These are phyloP conservation scores for Pontederia paniculata DNA, from an alignment of 176 grass and related monocot species.

Conservation along the genomic window DNA sequence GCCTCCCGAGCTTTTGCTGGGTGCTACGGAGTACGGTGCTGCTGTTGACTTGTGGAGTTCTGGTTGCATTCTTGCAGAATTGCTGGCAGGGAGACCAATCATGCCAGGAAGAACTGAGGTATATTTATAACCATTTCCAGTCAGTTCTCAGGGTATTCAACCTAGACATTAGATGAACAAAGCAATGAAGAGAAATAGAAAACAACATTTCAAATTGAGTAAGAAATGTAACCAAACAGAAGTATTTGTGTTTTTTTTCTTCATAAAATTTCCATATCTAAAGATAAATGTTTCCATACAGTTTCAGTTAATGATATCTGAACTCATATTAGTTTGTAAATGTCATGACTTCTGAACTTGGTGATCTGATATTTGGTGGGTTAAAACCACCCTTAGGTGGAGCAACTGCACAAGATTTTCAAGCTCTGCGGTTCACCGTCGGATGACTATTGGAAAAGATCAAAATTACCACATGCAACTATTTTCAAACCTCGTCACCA, in stretches of 20 bases:
- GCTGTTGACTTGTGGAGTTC: slow-evolving; percentile 23
- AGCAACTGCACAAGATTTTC: slow-evolving; percentile 29
- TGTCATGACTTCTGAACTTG: background rate
- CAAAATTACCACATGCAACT: slow-evolving; percentile 22
- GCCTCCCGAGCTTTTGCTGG: slow-evolving; percentile 24
- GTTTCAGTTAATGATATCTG: background rate
- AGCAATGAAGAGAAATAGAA: no score
- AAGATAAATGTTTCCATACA: no score
- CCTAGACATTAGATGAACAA: background rate
- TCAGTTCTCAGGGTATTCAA: background rate
- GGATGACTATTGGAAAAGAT: slow-evolving; percentile 27
- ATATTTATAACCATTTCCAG: background rate
- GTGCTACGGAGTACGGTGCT: slow-evolving; percentile 16
- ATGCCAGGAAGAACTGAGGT: slow-evolving; percentile 30
- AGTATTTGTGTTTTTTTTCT: no score
- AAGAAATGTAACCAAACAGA: no score
- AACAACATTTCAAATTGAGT: no score
- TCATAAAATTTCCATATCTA: no score
- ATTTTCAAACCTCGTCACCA: slow-evolving; percentile 28
- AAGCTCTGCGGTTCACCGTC: slow-evolving; percentile 32
- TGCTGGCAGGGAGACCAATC: slow-evolving; percentile 17
- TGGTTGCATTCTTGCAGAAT: slow-evolving; percentile 28
- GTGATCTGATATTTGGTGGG: background rate
- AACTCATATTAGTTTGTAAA: background rate
- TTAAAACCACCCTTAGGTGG: slow-evolving; percentile 14